Percentiles rank a stretch among this genome's conserved stretches.
These are phyloP conservation scores for Melampsora americana DNA, from an alignment of 1,284 basidiomycete species.

Conservation along the genomic window DNA sequence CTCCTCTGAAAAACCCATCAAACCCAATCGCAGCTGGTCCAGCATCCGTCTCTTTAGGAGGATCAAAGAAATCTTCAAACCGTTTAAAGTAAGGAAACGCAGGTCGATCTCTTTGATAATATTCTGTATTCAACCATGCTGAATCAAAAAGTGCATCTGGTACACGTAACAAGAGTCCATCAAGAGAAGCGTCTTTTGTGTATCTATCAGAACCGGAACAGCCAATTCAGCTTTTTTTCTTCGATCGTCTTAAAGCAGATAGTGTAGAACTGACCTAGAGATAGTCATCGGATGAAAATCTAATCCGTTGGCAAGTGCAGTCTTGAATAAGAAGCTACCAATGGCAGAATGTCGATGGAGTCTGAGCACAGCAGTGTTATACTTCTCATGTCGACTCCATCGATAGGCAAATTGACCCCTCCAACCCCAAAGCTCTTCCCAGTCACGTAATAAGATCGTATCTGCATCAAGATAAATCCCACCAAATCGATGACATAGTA, in stretches of 20 bases:
- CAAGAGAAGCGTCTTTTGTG: conserved; percentile 70
- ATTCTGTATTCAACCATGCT: conserved; percentile 79
- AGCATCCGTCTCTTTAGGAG: conserved; percentile 65
- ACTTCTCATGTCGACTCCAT: conserved; percentile 74
- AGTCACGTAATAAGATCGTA: conserved; percentile 79
- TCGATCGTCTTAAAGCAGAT: not conserved
- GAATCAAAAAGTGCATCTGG: conserved; percentile 83
- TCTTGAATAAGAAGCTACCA: conserved; percentile 75
- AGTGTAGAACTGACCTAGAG: conserved; percentile 53
- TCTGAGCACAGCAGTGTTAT: conserved; percentile 80
- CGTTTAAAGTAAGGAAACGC: conserved; percentile 75
- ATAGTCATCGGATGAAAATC: conserved; percentile 86
- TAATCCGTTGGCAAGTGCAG: conserved; percentile 75
- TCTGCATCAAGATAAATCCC: conserved; percentile 84
- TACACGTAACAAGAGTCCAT: conserved; percentile 68
- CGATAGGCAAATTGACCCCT: conserved; percentile 80
- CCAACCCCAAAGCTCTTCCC: conserved; percentile 86
- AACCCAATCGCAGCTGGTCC: conserved; percentile 73
- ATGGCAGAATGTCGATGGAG: conserved; percentile 76
- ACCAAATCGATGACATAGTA: conserved; percentile 77
- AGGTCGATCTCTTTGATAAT: conserved; percentile 74
- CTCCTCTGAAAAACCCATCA: conserved; percentile 79
- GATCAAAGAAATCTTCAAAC: conserved; percentile 62
- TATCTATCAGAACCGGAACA: conserved; percentile 58
- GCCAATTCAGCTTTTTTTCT: not conserved